Evolutionary conservation across 2,329 filamentous ascomycete species (phyloP).

Genomic region (Aspergillus tubingensis): DNA sequence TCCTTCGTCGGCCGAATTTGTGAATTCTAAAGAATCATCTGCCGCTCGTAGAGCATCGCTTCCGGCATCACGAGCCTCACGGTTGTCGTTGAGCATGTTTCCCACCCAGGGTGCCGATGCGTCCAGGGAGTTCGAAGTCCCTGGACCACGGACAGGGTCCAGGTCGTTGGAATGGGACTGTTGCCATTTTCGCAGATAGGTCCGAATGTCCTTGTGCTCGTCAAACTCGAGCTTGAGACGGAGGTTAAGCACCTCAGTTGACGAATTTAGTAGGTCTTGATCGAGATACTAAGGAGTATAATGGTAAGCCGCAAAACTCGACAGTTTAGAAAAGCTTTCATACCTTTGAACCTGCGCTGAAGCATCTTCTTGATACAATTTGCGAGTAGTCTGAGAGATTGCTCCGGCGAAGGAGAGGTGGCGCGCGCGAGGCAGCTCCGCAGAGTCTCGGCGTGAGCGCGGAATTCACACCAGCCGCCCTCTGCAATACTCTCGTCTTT

Average conservation of each 20-base stretch:
- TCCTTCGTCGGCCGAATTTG: constrained; percentile 32
- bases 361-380: background rate
- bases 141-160: constrained; percentile 33
- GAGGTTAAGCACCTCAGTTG: constrained; percentile 29
- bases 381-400: background rate
- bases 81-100: constrained; percentile 38
- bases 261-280: constrained; percentile 8
- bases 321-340: background rate
- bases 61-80: constrained; percentile 29
- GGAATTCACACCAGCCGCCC: constrained; percentile 9
- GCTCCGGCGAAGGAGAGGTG: constrained; percentile 1
- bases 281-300: background rate
- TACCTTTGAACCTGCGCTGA: constrained; percentile 9
- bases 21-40: constrained; percentile 30
- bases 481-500: constrained; percentile 18
- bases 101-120: constrained; percentile 26
- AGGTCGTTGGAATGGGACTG: constrained; percentile 29
- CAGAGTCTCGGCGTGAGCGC: background rate
- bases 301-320: background rate
- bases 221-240: constrained; percentile 38
- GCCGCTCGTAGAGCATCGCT: constrained; percentile 27
- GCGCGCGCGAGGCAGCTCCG: constrained; percentile 4
- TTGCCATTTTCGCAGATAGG: constrained; percentile 47
- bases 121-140: constrained; percentile 17
- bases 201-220: constrained; percentile 40